Conservation (phyloP, 2,329 filamentous ascomycete species). For the Exophiala xenobiotica region DNA sequence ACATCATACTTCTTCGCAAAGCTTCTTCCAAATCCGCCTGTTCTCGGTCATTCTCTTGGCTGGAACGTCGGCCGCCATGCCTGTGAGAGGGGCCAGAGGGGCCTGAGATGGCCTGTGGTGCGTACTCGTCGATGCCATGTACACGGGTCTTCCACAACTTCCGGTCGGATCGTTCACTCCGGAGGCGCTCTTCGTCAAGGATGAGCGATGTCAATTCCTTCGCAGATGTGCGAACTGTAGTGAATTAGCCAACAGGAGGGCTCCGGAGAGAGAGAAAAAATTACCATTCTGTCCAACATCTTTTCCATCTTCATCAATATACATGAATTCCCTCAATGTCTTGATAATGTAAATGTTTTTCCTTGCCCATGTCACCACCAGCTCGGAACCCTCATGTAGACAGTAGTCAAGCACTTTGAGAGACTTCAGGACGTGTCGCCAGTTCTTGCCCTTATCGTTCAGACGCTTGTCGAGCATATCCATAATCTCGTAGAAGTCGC, state of each 20-base stretch:
- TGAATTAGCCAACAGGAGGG: too few species aligned
- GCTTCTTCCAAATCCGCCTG: slow-evolving; percentile 74
- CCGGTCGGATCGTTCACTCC: slow-evolving; percentile 84
- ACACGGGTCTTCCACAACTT: slow-evolving; percentile 97
- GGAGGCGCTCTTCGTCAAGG: slow-evolving; percentile 87
- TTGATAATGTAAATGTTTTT: slow-evolving; percentile 99
- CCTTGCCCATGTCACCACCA: slow-evolving; percentile 95
- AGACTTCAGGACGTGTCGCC: slow-evolving; percentile 96
- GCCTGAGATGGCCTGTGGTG: slow-evolving; percentile 46
- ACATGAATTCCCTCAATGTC: slow-evolving; percentile 93
- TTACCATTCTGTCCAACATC: slow-evolving; percentile 96
- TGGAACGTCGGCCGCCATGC: too few species aligned
- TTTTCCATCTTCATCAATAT: slow-evolving; percentile 89
- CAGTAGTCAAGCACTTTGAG: slow-evolving; percentile 98
- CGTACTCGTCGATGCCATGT: slow-evolving; percentile 83
- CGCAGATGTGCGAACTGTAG: slow-evolving; percentile 83
- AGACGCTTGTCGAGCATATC: slow-evolving; percentile 98
- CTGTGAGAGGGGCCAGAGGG: too few species aligned
- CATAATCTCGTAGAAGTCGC: slow-evolving; percentile 99
- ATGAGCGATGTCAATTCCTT: slow-evolving; percentile 93
- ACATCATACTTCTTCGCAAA: slow-evolving; percentile 69
- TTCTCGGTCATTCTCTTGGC: slow-evolving; percentile 60
- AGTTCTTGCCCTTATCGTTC: slow-evolving; percentile 99
- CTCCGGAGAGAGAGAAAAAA: too few species aligned
- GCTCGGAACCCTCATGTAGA: slow-evolving; percentile 91